Evolutionary conservation across 1,139 yeast species (phyloP), one percentile per base, ranked within the genome.

Genomic region (Candida sp.): DNA sequence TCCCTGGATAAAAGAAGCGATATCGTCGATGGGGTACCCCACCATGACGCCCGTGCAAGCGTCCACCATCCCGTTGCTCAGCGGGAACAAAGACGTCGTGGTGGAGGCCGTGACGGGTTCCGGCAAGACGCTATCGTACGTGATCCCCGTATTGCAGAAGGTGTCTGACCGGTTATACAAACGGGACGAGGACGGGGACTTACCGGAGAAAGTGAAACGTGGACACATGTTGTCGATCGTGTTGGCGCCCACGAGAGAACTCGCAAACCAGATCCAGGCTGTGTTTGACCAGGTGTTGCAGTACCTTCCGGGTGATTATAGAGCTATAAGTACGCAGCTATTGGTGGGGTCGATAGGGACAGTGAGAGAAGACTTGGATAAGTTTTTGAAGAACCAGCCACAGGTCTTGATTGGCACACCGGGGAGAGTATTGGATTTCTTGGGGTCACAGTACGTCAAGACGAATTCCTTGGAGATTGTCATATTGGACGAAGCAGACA

Each of bases 1-100:
- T 50, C 80, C 81, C 6, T 77, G 82, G 82, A 58, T 77, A 31
- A 59, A 61, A 61, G 88, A 86, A 3, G 96, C 97, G 2, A 78
- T 93, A 30, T 70, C 72, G 17, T 83, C 93, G 1, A 69, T 88
- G 58, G 98, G 97, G 1, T 93, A 83, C 63, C 81, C 83, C 2
- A 72, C 83, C 12, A 92, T 94, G 98, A 94, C 99, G 0, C 98
- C 99, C 0, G 99, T 94, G 0, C 99, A 94, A 66, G 99, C 99
- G 0, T 85, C 98, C 0, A 88, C 96, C 0, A 89, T 94, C 47
- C 99, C 99, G 0, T 73, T 93, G 49, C 83, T 96, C 59, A 71
- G 88, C 44, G 87, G 87, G n/a, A 89, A 93, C 62, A 94, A 94
- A 64, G 99, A 94, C 70, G 98, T 94, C 7, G 96, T 96, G 7